A percentile compares a stretch with the other conserved stretches of the same genome.
These are phyloP conservation scores for Alternaria angustiovoidea DNA, from an alignment of 2,329 filamentous ascomycete genomes.

Conservation along the genomic window DNA sequence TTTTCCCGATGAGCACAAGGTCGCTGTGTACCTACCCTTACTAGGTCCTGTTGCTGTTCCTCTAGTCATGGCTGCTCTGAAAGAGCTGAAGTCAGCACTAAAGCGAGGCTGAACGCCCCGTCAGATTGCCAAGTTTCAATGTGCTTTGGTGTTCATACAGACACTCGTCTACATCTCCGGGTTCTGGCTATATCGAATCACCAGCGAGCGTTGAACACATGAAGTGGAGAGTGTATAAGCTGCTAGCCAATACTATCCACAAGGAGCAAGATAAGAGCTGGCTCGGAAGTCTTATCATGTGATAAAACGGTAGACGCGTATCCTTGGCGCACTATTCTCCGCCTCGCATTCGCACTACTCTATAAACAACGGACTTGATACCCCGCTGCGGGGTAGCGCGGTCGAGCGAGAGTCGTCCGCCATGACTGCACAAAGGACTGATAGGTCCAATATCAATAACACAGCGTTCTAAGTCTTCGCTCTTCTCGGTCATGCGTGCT, in stretches of 20 bases:
- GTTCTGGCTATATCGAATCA: neutral
- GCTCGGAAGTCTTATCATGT: neutral
- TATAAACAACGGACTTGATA: neutral
- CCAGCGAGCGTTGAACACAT: neutral
- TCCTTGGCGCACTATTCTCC: neutral
- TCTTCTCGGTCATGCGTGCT: neutral
- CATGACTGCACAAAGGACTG: neutral
- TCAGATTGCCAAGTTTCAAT: neutral
- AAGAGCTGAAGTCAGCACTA: slow-evolving; percentile 62
- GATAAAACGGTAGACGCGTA: neutral
- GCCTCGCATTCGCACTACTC: neutral
- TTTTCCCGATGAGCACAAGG: slow-evolving; percentile 97
- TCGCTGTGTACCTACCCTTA: slow-evolving; percentile 92
- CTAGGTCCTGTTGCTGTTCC: slow-evolving; percentile 92
- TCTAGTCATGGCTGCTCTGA: slow-evolving; percentile 81
- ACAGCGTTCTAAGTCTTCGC: neutral
- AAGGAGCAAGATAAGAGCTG: neutral
- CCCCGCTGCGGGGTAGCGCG: slow-evolving; percentile 11
- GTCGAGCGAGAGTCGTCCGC: neutral
- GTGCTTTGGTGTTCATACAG: neutral
- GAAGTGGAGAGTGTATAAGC: neutral
- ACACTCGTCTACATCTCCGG: neutral
- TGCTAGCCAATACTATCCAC: neutral
- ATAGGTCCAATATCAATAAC: neutral
- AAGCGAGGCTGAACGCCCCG: slow-evolving; percentile 25